Evolutionary conservation across 345 rosid species (phyloP), one percentile per base, ranked within the genome.

Genomic region (Anacardium occidentale): DNA sequence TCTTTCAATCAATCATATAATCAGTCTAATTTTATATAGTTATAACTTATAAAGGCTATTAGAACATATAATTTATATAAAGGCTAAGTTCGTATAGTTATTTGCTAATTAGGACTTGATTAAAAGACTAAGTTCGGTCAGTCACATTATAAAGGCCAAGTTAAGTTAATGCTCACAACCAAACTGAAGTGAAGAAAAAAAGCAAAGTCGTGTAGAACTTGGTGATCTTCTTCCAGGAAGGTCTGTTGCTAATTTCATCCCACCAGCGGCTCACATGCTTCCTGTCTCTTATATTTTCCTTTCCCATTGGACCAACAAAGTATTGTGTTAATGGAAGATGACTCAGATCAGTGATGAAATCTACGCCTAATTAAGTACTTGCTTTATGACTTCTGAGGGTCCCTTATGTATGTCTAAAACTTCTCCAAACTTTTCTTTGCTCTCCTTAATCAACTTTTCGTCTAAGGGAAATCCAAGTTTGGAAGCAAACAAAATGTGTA

Each of bases 331-430:
- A 84, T 0, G 93, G 91, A 1, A 91, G 84, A 82, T 89, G 87
- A 71, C 91, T 86, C 22, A 86, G 78, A 69, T 91, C 93, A 34
- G 97, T 86, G 56, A 89, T 78, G 82, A 84, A 89, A 70, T 85
- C 88, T 1, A 92, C 93, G 3, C 85, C 94, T 44, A 88, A 69
- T n/a, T n/a, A n/a, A n/a, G 79, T 91, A 91, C 81, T 86, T 80
- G 84, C 78, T 83, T 78, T 80, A n/a, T n/a, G n/a, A n/a, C n/a
- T n/a, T n/a, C 79, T 0, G 93, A 75, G 11, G 89, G 88, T 72
- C 86, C 86, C 45, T 85, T 85, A 59, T 91, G 85, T 0, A 91
- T 50, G 57, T 89, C 93, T 45, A 91, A 76, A 1, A 85, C 89
- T 65, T 66, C 77, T 0, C 57, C 69, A 0, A 91, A 92, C 68